phyloP scores from a whole-genome alignment of 1,139 yeast species.

The Geotrichum australiense region DNA sequence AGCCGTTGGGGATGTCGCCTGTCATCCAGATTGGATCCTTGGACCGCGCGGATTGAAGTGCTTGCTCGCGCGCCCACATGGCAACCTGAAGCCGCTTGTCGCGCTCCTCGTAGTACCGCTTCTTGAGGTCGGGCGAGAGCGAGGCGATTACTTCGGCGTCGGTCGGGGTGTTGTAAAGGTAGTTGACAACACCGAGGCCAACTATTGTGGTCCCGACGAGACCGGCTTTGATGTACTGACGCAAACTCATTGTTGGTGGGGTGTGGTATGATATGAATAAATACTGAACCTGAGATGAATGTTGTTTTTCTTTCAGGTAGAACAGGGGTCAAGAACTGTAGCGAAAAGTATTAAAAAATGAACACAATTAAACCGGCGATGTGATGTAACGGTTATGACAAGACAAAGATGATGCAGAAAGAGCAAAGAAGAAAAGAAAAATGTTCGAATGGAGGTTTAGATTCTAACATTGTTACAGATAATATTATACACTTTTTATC shows the following conservation, averaged over 20 bases:
- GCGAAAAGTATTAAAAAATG: too few species aligned
- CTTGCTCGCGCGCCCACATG: slow-evolving; percentile 15
- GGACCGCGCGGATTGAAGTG: slow-evolving; percentile 13
- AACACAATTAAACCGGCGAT: too few species aligned
- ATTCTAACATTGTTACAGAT: too few species aligned
- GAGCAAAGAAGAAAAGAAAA: too few species aligned
- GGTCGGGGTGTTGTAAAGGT: slow-evolving; percentile 69
- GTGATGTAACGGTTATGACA: too few species aligned
- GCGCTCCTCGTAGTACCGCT: slow-evolving; percentile 63
- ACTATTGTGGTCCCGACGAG: slow-evolving; percentile 54
- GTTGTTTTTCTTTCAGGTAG: too few species aligned
- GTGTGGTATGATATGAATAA: too few species aligned
- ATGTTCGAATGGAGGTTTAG: too few species aligned
- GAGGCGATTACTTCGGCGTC: slow-evolving; percentile 67
- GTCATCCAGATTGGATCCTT: slow-evolving; percentile 19
- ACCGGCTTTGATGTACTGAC: slow-evolving; percentile 54
- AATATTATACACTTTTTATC: too few species aligned
- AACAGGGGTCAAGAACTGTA: too few species aligned
- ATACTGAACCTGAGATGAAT: too few species aligned
- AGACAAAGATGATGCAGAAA: too few species aligned
- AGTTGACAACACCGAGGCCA: slow-evolving; percentile 60
- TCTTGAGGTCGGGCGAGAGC: slow-evolving; percentile 77
- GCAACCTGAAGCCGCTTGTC: slow-evolving; percentile 28
- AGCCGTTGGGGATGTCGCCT: slow-evolving; percentile 18
- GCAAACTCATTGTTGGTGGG: slow-evolving; percentile 26